phyloP scores from a whole-genome alignment of 768 basidiomycete genomes.

The Phanerochaete carnosa region DNA sequence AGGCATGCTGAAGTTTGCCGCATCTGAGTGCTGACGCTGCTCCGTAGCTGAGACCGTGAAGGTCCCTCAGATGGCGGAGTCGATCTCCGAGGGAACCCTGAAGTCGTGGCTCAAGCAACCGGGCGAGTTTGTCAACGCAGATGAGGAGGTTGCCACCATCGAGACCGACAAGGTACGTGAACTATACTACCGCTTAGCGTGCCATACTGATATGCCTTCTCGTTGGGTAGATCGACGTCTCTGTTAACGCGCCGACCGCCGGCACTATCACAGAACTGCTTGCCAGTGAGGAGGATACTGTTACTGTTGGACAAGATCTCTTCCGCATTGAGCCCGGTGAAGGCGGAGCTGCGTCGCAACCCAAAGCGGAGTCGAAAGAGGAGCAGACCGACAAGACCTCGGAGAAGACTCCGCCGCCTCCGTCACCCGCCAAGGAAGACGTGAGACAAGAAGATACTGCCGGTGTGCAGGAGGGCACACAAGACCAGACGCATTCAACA shows the following conservation, averaged over 20 bases:
- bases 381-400: slow-evolving; percentile 45
- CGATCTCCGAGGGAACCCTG: slow-evolving; percentile 95
- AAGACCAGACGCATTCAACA: not conserved
- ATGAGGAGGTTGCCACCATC: slow-evolving; percentile 97
- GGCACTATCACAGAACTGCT: slow-evolving; percentile 87
- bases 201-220: not conserved
- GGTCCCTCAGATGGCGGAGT: slow-evolving; percentile 97
- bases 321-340: slow-evolving; percentile 84
- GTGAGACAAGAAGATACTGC: slow-evolving; percentile 25
- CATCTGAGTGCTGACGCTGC: not conserved
- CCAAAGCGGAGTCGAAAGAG: slow-evolving; percentile 29
- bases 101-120: slow-evolving; percentile 93
- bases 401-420: slow-evolving; percentile 34
- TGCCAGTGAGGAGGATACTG: slow-evolving; percentile 90
- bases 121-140: slow-evolving; percentile 84
- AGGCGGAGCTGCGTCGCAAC: slow-evolving; percentile 18
- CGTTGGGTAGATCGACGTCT: slow-evolving; percentile 90
- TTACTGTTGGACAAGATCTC: slow-evolving; percentile 91
- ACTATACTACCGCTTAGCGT: not conserved
- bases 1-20: not conserved
- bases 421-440: slow-evolving; percentile 35
- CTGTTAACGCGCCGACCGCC: slow-evolving; percentile 88
- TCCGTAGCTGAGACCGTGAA: slow-evolving; percentile 81
- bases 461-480: slow-evolving; percentile 27
- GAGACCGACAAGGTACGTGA: slow-evolving; percentile 93